phyloP scores from a whole-genome alignment of 805 yeast species.

The Wickerhamiella spandovensis region DNA sequence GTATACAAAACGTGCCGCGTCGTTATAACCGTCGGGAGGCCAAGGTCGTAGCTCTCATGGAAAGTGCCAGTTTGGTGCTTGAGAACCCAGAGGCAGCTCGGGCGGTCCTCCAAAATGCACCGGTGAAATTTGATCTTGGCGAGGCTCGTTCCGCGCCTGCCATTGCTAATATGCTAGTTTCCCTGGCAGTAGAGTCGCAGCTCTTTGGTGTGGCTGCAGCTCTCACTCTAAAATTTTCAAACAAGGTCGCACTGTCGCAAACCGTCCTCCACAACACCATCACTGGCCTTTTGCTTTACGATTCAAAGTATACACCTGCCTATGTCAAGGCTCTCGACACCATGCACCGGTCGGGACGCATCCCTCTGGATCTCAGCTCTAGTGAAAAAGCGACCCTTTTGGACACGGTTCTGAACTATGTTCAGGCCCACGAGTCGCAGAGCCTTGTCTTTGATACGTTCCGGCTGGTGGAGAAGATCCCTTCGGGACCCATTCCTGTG shows the following conservation, averaged over 20 bases:
- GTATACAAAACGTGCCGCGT: not conserved
- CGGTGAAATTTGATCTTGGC: not conserved
- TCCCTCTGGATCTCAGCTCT: slow-evolving; percentile 1
- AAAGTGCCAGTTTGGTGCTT: not conserved
- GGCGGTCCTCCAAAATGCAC: not conserved
- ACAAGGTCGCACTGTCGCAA: slow-evolving; percentile 34
- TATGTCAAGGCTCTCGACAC: slow-evolving; percentile 6
- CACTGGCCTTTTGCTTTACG: slow-evolving; percentile 10
- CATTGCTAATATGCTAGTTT: not conserved
- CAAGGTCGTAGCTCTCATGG: not conserved
- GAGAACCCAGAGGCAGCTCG: not conserved
- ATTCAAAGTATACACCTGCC: slow-evolving; percentile 13
- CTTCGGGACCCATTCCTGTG: slow-evolving; percentile 9
- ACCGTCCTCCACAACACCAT: slow-evolving; percentile 15
- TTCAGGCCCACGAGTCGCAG: slow-evolving; percentile 4
- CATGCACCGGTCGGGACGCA: not conserved
- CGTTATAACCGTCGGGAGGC: not conserved
- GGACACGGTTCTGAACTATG: slow-evolving; percentile 4
- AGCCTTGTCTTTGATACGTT: slow-evolving; percentile 3
- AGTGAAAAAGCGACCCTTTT: slow-evolving; percentile 9
- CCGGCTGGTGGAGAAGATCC: not conserved
- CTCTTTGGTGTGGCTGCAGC: slow-evolving; percentile 29
- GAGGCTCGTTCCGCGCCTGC: not conserved
- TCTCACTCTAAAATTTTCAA: slow-evolving; percentile 37
- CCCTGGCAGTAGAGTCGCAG: not conserved